phyloP scores from a whole-genome alignment of 495 filamentous ascomycete genomes.

The Penicillium antarcticum region DNA sequence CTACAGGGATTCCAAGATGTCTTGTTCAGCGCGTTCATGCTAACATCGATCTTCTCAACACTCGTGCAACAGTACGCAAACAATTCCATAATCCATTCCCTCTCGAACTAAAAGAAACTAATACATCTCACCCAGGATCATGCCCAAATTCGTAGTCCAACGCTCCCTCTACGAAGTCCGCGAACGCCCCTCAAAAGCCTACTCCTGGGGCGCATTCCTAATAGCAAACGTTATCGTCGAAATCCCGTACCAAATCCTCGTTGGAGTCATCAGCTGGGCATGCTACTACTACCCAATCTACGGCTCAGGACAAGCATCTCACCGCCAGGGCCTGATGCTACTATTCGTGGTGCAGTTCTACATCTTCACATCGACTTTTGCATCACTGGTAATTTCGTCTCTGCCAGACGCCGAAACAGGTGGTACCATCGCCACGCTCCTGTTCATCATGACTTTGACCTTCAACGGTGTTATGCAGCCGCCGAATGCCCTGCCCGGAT shows the following conservation, averaged over 20 bases:
- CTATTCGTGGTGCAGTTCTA: slow-evolving; percentile 61
- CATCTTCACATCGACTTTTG: slow-evolving; percentile 68
- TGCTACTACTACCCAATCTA: slow-evolving; percentile 60
- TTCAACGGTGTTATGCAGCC: slow-evolving; percentile 62
- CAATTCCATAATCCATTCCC: neutral
- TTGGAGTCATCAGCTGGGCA: slow-evolving; percentile 56
- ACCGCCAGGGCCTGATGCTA: slow-evolving; percentile 46
- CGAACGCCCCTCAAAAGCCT: slow-evolving; percentile 66
- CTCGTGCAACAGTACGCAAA: slow-evolving; percentile 51
- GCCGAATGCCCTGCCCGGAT: slow-evolving; percentile 47
- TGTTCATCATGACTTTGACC: slow-evolving; percentile 58
- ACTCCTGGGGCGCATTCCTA: slow-evolving; percentile 71
- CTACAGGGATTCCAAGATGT: slow-evolving; percentile 81
- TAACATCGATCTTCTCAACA: slow-evolving; percentile 72
- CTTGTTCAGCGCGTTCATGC: slow-evolving; percentile 80
- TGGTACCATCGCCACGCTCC: slow-evolving; percentile 53
- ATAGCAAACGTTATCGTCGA: slow-evolving; percentile 68
- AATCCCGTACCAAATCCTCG: slow-evolving; percentile 64
- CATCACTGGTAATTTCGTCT: slow-evolving; percentile 50
- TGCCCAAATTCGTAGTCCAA: slow-evolving; percentile 66
- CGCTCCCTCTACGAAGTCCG: slow-evolving; percentile 67
- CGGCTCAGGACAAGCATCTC: slow-evolving; percentile 34
- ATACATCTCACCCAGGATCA: slow-evolving; percentile 47
- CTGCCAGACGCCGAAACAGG: slow-evolving; percentile 53
- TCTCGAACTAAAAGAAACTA: neutral